Evolutionary conservation across 345 rosid genomes (phyloP).

Genomic region (Litchi chinensis): DNA sequence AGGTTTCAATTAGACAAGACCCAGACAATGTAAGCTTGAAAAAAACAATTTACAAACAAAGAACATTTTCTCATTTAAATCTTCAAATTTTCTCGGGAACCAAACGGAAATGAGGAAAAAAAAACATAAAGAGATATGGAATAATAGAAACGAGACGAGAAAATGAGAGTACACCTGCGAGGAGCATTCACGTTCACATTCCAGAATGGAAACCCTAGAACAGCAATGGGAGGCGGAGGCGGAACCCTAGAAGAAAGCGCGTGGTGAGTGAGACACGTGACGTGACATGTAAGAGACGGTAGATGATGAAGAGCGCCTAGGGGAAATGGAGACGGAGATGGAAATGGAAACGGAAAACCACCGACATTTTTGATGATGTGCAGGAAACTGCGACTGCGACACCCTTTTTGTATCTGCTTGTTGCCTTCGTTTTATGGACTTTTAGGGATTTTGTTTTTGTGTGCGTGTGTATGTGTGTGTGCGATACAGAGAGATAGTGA

Average conservation of each 20-base stretch:
- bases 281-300: neutral
- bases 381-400: neutral
- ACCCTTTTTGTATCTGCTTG: constrained; percentile 20
- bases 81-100: constrained; percentile 23
- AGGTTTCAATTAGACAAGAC: neutral
- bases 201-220: constrained; percentile 1
- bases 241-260: neutral
- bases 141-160: neutral
- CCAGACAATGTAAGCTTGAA: constrained; percentile 3
- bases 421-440: constrained; percentile 22
- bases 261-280: neutral
- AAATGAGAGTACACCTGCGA: neutral
- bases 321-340: no score
- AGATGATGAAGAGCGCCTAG: no score
- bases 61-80: neutral
- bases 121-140: neutral
- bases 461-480: neutral
- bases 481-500: constrained; percentile 2
- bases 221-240: neutral
- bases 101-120: constrained; percentile 16
- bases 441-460: constrained; percentile 40
- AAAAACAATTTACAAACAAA: neutral
- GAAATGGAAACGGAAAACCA: neutral
- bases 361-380: constrained; percentile 16
- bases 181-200: neutral